Evolutionary conservation across 805 yeast species (phyloP).

Genomic region (Nakazawaea ishiwadae): DNA sequence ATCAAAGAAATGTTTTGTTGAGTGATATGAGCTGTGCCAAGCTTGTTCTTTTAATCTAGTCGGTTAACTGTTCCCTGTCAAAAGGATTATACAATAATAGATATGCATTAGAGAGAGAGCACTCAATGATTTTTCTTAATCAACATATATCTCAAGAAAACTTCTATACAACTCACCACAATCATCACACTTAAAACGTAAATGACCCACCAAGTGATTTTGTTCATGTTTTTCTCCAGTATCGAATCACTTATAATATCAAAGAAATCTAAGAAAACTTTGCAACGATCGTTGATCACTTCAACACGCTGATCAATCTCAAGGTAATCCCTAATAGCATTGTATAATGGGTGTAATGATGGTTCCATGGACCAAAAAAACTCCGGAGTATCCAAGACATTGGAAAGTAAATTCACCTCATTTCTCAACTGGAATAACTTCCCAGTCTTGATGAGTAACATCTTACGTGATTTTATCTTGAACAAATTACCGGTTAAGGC

Average conservation of each 20-base stretch:
- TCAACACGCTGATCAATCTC: constrained; percentile 95
- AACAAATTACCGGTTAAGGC: constrained; percentile 90
- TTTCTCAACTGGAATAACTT: constrained; percentile 84
- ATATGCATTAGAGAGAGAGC: background rate
- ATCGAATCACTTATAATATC: constrained; percentile 91
- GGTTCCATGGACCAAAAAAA: constrained; percentile 97
- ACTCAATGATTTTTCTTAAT: constrained; percentile 22
- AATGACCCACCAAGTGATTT: constrained; percentile 88
- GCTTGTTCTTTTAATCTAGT: too few relatives aligned
- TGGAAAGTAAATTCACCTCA: constrained; percentile 88
- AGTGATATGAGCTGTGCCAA: too few relatives aligned
- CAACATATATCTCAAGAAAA: constrained; percentile 52
- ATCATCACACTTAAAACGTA: constrained; percentile 75
- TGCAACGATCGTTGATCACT: constrained; percentile 89
- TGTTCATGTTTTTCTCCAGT: constrained; percentile 87
- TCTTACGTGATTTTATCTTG: constrained; percentile 62
- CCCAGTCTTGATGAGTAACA: constrained; percentile 84
- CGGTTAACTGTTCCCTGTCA: too few relatives aligned
- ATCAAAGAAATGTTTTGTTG: too few relatives aligned
- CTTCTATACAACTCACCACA: constrained; percentile 70
- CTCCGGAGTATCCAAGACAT: constrained; percentile 91
- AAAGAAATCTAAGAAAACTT: constrained; percentile 88
- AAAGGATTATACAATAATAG: too few relatives aligned
- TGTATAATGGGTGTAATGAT: constrained; percentile 86
- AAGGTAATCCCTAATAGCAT: constrained; percentile 84